phyloP scores from a whole-genome alignment of 108 stramenopile genomes.

The Fistulifera solaris region DNA sequence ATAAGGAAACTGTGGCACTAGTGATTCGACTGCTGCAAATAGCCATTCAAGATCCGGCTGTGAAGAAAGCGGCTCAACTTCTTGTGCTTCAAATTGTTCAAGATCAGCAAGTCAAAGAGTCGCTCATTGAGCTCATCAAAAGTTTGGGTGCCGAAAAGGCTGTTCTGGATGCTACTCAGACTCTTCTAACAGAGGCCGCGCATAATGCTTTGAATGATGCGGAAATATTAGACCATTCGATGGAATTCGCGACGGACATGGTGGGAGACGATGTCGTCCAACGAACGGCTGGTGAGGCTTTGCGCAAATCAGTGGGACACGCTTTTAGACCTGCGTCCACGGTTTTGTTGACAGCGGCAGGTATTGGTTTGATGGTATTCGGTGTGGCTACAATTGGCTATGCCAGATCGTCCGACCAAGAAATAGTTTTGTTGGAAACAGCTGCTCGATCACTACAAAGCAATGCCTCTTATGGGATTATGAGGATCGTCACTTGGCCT shows the following conservation, averaged over 20 bases:
- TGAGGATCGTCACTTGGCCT: constrained; percentile 5
- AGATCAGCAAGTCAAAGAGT: constrained; percentile 66
- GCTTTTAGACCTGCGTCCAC: constrained; percentile 55
- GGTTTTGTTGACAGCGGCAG: constrained; percentile 9
- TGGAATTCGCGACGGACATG: constrained; percentile 86
- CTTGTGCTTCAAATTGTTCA: constrained; percentile 53
- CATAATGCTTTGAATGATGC: constrained; percentile 79
- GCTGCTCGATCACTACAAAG: constrained; percentile 12
- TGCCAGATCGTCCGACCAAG: constrained; percentile 17
- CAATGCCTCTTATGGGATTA: constrained; percentile 6
- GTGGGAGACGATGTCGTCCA: constrained; percentile 84
- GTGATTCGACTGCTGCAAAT: constrained; percentile 51
- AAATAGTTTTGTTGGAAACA: constrained; percentile 12
- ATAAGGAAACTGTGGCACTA: constrained; percentile 63
- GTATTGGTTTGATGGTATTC: constrained; percentile 17
- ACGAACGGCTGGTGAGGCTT: constrained; percentile 72
- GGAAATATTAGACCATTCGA: constrained; percentile 80
- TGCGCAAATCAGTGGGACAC: constrained; percentile 75
- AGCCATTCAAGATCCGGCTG: constrained; percentile 59
- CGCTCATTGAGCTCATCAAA: constrained; percentile 51
- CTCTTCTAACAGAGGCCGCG: constrained; percentile 57
- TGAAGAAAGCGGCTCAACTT: constrained; percentile 47
- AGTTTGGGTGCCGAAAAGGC: constrained; percentile 55
- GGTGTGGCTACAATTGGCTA: constrained; percentile 11
- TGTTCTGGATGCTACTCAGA: constrained; percentile 49